Evolutionary conservation across 805 yeast genomes (phyloP), one percentile per base, ranked within the genome.

Genomic region (Saccharomycopsis fibuligera): DNA sequence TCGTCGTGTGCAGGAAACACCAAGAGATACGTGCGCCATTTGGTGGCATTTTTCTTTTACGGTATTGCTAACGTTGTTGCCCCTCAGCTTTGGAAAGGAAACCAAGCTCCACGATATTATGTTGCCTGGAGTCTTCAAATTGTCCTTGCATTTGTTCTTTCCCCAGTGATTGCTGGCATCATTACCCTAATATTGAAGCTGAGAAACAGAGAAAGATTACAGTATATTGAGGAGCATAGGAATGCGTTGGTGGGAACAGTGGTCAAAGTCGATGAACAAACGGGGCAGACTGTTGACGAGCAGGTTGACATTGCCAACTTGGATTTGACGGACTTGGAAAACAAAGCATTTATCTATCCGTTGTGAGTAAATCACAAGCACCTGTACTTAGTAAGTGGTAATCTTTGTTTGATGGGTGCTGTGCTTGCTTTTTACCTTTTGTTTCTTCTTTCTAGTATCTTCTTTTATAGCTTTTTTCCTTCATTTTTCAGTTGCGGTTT

Each of bases 311-410:
- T 66, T 31, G 71, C 78, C 1, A 63, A 68, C 54, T 60, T 76
- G 48, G 83, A 77, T 59, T 58, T 76, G 35, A 78, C 83, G 3
- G 82, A 78, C 56, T 58, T 70, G 24, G 78, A 78, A 53, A 77
- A 76, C 56, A 63, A 71, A 55, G 58, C 65, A 19, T 78, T 76
- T 51, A 73, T 77, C 21, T 78, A 78, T 54, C 81, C 81, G 6
- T 56, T 74, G 36, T 68, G 43, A 41, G 37, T 27, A 24, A 40
- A 14, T 31, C 16, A 5, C 23, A n/a, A 21, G 29, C n/a, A 22
- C 25, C 41, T 41, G 37, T 30, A 29, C 21, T 44, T 14, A n/a
- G n/a, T n/a, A n/a, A n/a, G n/a, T n/a, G n/a, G n/a, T n/a, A n/a
- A n/a, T n/a, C n/a, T n/a, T n/a, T n/a, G n/a, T n/a, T n/a, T n/a